Percentiles rank a stretch among this genome's conserved stretches.
These are phyloP conservation scores for Puya raimondii DNA, from an alignment of 176 grass and related monocot genomes.

Conservation along the genomic window DNA sequence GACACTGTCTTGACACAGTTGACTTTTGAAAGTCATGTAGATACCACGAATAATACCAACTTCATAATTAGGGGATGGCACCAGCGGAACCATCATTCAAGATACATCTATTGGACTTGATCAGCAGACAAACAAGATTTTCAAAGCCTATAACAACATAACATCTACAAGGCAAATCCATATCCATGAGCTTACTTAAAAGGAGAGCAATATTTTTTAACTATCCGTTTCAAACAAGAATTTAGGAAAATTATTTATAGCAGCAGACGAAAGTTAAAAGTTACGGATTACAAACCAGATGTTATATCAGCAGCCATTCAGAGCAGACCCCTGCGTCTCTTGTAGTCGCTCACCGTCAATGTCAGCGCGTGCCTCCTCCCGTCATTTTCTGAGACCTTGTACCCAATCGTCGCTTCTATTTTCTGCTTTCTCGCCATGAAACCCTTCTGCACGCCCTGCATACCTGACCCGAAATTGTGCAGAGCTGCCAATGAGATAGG, in stretches of 20 bases:
- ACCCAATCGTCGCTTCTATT: constrained; percentile 57
- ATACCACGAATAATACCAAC: too few relatives aligned
- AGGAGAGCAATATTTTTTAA: not conserved
- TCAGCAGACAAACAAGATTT: not conserved
- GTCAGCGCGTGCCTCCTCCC: constrained; percentile 66
- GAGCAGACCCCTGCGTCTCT: constrained; percentile 55
- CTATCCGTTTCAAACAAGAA: not conserved
- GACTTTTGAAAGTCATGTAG: too few relatives aligned
- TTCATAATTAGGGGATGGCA: not conserved
- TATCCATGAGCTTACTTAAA: not conserved
- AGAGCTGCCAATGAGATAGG: constrained; percentile 61
- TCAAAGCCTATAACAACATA: not conserved
- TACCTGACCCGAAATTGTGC: constrained; percentile 49
- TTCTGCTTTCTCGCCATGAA: constrained; percentile 78
- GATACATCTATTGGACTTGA: not conserved
- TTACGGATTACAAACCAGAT: not conserved
- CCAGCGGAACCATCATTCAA: not conserved
- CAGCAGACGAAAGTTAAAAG: not conserved
- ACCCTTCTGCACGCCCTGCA: constrained; percentile 56
- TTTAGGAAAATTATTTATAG: not conserved
- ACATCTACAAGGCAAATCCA: not conserved
- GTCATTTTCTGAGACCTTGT: constrained; percentile 63
- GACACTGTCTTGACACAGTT: too few relatives aligned
- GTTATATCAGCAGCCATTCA: constrained; percentile 18
- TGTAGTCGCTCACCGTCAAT: constrained; percentile 63